Evolutionary conservation across 805 yeast genomes (phyloP).

Genomic region (Candida awuae): DNA sequence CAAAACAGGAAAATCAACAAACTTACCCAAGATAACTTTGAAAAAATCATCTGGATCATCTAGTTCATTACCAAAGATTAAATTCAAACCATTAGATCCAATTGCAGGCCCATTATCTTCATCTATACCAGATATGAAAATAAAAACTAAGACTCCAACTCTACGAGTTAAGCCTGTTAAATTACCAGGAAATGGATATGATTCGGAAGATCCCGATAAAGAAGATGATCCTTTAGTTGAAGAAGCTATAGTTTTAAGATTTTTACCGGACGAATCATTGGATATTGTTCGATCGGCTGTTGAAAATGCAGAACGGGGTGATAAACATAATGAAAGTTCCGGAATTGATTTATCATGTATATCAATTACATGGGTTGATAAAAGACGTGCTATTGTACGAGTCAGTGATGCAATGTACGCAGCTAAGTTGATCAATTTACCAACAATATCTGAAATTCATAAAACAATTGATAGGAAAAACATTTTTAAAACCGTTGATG

Average conservation of each 20-base stretch:
- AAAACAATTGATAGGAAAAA: constrained; percentile 87
- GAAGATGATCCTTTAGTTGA: constrained; percentile 93
- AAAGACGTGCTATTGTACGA: constrained; percentile 66
- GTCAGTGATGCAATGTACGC: constrained; percentile 67
- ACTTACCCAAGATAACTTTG: not conserved
- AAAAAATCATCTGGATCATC: constrained; percentile 1
- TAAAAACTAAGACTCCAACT: constrained; percentile 31
- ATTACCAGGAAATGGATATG: constrained; percentile 91
- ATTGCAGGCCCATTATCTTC: not conserved
- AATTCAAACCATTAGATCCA: constrained; percentile 57
- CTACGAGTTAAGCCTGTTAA: constrained; percentile 53
- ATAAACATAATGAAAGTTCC: constrained; percentile 2
- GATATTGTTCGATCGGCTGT: constrained; percentile 71
- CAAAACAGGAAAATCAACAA: no score
- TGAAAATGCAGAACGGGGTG: constrained; percentile 41
- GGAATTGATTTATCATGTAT: constrained; percentile 53
- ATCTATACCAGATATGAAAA: constrained; percentile 20
- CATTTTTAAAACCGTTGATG: constrained; percentile 76
- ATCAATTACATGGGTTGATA: constrained; percentile 74
- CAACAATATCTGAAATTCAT: constrained; percentile 78
- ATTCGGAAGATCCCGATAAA: constrained; percentile 90
- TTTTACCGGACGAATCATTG: constrained; percentile 57
- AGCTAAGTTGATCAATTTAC: constrained; percentile 82
- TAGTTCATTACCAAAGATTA: constrained; percentile 18
- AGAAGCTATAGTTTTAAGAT: constrained; percentile 73